Base-by-base conservation (phyloP, 2,329 filamentous ascomycete genomes). In the Fusarium zealandicum region DNA sequence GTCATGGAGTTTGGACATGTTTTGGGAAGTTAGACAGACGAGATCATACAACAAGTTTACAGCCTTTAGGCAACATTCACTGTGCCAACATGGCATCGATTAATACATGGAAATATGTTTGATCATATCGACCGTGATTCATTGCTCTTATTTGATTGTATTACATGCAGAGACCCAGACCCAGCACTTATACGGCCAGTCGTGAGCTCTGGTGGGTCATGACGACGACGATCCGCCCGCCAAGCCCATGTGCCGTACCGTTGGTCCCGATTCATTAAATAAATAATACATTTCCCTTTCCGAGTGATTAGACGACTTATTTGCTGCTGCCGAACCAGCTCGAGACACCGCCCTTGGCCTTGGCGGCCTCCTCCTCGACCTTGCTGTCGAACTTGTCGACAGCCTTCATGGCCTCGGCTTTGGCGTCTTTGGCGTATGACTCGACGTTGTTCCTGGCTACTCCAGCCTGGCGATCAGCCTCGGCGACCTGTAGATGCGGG, bases 361-460 rank as follows among this genome's bases (percentile, higher is more conserved):
- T 89, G 44, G 86, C 76, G 4, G 92, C 86, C 63, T 87, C 86
- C 63, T 90, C 80, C 79, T 93, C 90, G 45, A 96, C 88, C 63
- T 86, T 92, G 68, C 86, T 84, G 77, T 96, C 93, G 68, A 93
- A 88, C 73, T 89, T 85, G 75, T 97, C 89, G 44, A 95, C 85
- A 69, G 92, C 90, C 72, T 87, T 85, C 67, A 88, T 75, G 27
- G 87, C 77, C 56, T 88, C 81, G 33, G 86, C 82, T 64, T 88
- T 82, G 54, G 83, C 78, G 16, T 88, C 83, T 70, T 88, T 85
- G 40, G 82, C 80, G 65, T 84, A 82, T 20, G 83, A 74, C 62
- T 88, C 80, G 54, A 82, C 78, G 42, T 82, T 80, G 66, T 80
- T 81, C 73, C 87, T 86, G 59, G 88, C 82, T 65, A 83, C 83